A percentile compares a stretch with the other conserved stretches of the same genome.
Conservation (phyloP, 306 rosid species). For the Begonia fuchsioides region DNA sequence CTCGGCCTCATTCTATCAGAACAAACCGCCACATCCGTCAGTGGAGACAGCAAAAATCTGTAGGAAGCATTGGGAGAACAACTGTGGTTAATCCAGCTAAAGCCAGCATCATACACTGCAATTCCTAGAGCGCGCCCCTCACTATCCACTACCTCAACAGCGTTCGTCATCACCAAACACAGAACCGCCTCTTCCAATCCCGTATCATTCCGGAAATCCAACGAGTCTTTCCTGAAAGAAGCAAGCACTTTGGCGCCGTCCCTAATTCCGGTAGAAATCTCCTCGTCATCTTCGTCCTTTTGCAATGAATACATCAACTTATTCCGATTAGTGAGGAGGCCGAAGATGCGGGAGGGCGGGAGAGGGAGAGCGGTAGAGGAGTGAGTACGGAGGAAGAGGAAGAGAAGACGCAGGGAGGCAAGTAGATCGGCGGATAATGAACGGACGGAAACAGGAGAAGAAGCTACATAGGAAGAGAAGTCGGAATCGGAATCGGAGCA, state of each 20-base stretch:
- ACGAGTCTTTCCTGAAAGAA: conserved; percentile 12
- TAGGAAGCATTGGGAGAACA: conserved; percentile 74
- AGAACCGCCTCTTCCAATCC: conserved; percentile 40
- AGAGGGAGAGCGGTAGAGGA: background rate
- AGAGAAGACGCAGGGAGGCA: conserved; percentile 57
- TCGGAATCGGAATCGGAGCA: conserved; percentile 24
- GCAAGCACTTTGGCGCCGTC: conserved; percentile 35
- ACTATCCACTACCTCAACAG: conserved; percentile 66
- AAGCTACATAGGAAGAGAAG: conserved; percentile 2
- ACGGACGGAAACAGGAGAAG: conserved; percentile 1
- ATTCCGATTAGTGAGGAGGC: conserved; percentile 34
- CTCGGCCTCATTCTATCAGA: conserved; percentile 3
- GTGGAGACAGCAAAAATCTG: conserved; percentile 18
- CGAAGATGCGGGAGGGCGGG: conserved; percentile 24
- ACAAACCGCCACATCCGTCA: conserved; percentile 3
- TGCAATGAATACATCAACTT: conserved; percentile 11
- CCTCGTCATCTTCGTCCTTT: background rate
- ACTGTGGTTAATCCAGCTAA: conserved; percentile 75
- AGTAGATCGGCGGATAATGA: conserved; percentile 37
- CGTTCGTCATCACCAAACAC: conserved; percentile 59
- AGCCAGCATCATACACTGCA: conserved; percentile 33
- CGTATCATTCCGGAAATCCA: conserved; percentile 7
- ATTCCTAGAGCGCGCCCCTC: conserved; percentile 37
- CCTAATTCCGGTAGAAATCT: conserved; percentile 11
- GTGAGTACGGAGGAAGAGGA: conserved; percentile 21